phyloP scores from a whole-genome alignment of 2,329 filamentous ascomycete genomes.

The Domatiomyces globalis region DNA sequence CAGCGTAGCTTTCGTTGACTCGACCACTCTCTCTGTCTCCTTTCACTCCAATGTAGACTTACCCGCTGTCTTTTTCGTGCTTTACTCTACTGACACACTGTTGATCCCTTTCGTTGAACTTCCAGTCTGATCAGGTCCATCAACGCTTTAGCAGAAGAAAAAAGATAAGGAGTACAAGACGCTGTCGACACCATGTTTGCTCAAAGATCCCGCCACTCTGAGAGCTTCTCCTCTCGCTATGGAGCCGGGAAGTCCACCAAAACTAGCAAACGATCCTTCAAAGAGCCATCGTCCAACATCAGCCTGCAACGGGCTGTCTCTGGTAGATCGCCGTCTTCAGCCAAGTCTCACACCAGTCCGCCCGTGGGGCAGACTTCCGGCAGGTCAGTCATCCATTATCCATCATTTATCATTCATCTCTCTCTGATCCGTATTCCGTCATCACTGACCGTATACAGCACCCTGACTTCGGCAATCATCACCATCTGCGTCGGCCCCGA shows the following conservation, averaged over 20 bases:
- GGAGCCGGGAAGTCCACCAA: conserved; percentile 28
- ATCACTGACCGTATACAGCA: conserved; percentile 26
- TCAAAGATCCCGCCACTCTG: conserved; percentile 16
- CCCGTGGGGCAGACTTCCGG: conserved; percentile 16
- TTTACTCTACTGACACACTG: background rate
- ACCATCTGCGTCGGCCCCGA: conserved; percentile 69
- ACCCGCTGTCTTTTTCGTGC: background rate
- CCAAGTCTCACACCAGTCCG: conserved; percentile 20
- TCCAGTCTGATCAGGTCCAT: background rate
- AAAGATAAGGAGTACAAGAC: conserved; percentile 7
- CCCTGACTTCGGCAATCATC: conserved; percentile 53
- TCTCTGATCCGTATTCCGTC: background rate
- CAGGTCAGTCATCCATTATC: conserved; percentile 20
- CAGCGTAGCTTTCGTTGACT: conserved; percentile 4
- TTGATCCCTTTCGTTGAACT: background rate
- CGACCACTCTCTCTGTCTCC: background rate
- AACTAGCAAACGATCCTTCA: conserved; percentile 22
- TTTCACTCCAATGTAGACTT: background rate
- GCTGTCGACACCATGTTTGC: conserved; percentile 5
- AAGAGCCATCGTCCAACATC: conserved; percentile 19
- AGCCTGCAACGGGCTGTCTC: conserved; percentile 15
- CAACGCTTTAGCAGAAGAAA: background rate
- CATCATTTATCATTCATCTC: background rate
- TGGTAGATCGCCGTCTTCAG: conserved; percentile 9
- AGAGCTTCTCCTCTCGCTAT: conserved; percentile 29